These are phyloP conservation scores for Phytopythium oedochilum DNA, from an alignment of 352 stramenopile genomes.

Conservation along the genomic window DNA sequence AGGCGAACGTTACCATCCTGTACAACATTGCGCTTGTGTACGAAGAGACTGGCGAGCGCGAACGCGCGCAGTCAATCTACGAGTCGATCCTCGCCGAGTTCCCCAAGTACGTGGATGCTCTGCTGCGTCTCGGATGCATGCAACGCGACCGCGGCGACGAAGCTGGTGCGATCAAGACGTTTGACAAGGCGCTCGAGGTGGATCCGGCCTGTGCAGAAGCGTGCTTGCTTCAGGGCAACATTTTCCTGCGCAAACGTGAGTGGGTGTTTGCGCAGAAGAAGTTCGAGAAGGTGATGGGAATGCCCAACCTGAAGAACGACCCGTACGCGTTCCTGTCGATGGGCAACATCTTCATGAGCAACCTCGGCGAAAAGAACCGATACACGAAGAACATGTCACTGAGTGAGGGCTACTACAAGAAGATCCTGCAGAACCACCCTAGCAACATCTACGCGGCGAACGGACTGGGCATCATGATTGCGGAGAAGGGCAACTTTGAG, in stretches of 20 bases:
- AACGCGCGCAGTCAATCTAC: conserved; percentile 90
- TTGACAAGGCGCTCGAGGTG: conserved; percentile 91
- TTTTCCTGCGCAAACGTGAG: conserved; percentile 93
- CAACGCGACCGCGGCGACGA: conserved; percentile 92
- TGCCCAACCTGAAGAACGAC: conserved; percentile 95
- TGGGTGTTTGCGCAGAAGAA: conserved; percentile 94
- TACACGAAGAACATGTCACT: conserved; percentile 96
- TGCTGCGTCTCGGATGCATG: conserved; percentile 93
- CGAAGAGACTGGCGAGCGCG: conserved; percentile 89
- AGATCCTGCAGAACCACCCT: conserved; percentile 91
- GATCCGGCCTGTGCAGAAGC: conserved; percentile 91
- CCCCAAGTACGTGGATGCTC: conserved; percentile 93
- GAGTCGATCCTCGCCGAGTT: conserved; percentile 92
- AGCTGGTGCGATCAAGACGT: conserved; percentile 83
- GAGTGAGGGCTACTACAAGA: conserved; percentile 94
- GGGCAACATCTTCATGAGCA: conserved; percentile 99
- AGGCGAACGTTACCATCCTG: conserved; percentile 90
- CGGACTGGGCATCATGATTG: conserved; percentile 96
- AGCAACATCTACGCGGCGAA: conserved; percentile 96
- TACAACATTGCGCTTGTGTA: conserved; percentile 96
- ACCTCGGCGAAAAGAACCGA: conserved; percentile 92
- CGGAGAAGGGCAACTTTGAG: conserved; percentile 96
- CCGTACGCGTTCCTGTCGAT: conserved; percentile 96
- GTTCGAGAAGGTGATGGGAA: conserved; percentile 92
- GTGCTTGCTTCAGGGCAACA: conserved; percentile 94